phyloP scores from a whole-genome alignment of 2,329 filamentous ascomycete genomes.

The Gnomoniopsis sp. region DNA sequence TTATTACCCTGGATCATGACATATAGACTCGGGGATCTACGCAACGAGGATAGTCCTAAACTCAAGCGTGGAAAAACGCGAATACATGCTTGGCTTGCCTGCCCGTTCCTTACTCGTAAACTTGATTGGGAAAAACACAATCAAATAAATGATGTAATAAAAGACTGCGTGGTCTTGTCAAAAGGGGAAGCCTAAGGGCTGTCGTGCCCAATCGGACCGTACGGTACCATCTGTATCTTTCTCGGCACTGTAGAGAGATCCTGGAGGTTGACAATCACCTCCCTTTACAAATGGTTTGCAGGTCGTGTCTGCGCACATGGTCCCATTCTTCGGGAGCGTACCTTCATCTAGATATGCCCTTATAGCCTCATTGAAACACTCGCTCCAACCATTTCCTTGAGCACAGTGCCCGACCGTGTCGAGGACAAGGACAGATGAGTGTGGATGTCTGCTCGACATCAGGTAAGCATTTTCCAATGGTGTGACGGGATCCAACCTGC shows the following conservation, averaged over 20 bases:
- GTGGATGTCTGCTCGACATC: constrained; percentile 14
- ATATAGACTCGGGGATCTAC: no score
- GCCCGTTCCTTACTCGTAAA: no score
- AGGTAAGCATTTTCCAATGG: constrained; percentile 4
- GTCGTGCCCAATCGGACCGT: background rate
- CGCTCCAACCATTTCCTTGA: constrained; percentile 10
- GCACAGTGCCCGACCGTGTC: constrained; percentile 17
- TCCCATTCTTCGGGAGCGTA: constrained; percentile 10
- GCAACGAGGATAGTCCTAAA: no score
- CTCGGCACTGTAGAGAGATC: background rate
- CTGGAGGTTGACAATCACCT: constrained; percentile 39
- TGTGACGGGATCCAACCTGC: constrained; percentile 15
- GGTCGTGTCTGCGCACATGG: constrained; percentile 4
- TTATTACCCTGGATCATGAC: no score
- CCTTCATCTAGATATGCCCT: constrained; percentile 17
- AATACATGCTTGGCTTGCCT: no score
- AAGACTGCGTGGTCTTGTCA: no score
- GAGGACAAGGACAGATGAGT: constrained; percentile 13
- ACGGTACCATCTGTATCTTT: background rate
- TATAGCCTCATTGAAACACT: constrained; percentile 17
- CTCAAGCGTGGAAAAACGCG: no score
- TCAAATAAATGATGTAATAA: no score
- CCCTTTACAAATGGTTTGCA: constrained; percentile 11
- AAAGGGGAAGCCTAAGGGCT: background rate
- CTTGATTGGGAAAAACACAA: no score